Percentiles rank a stretch among this genome's conserved stretches.
These are phyloP conservation scores for Pseudevernia furfuracea DNA, from an alignment of 495 filamentous ascomycete species.

Conservation along the genomic window DNA sequence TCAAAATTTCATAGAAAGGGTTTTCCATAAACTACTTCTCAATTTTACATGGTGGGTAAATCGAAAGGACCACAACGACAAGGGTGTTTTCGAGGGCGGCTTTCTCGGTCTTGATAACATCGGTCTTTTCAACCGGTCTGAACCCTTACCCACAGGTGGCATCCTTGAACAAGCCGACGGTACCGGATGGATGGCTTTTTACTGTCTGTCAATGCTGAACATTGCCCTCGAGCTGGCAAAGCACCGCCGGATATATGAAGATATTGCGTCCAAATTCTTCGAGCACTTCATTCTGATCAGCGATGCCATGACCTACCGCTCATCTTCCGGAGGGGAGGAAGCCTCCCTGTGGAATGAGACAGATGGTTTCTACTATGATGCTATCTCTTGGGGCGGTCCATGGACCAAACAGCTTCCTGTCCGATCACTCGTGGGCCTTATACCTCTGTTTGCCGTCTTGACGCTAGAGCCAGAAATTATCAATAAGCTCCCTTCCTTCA, in stretches of 20 bases:
- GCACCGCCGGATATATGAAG: constrained; percentile 92
- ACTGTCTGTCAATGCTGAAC: constrained; percentile 90
- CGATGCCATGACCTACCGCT: constrained; percentile 91
- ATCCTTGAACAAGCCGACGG: constrained; percentile 92
- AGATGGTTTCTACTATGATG: constrained; percentile 97
- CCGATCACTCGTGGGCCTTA: constrained; percentile 82
- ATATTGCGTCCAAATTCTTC: constrained; percentile 95
- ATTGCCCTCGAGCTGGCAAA: constrained; percentile 92
- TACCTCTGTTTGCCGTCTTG: constrained; percentile 83
- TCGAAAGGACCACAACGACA: constrained; percentile 85
- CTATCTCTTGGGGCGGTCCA: constrained; percentile 88
- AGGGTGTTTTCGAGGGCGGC: constrained; percentile 94
- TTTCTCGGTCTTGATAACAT: constrained; percentile 98
- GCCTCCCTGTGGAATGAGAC: constrained; percentile 90
- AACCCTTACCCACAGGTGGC: constrained; percentile 88
- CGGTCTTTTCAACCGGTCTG: constrained; percentile 94
- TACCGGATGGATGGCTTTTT: constrained; percentile 98
- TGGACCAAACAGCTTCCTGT: constrained; percentile 90
- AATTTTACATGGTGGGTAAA: constrained; percentile 99
- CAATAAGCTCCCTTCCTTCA: constrained; percentile 88
- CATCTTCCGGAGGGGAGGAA: constrained; percentile 55
- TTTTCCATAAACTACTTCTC: constrained; percentile 90
- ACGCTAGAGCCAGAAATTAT: constrained; percentile 91
- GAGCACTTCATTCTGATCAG: constrained; percentile 97
- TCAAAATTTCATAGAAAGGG: constrained; percentile 49